These are phyloP conservation scores for Pythium aphanidermatum DNA, from an alignment of 352 stramenopile genomes.

Conservation along the genomic window DNA sequence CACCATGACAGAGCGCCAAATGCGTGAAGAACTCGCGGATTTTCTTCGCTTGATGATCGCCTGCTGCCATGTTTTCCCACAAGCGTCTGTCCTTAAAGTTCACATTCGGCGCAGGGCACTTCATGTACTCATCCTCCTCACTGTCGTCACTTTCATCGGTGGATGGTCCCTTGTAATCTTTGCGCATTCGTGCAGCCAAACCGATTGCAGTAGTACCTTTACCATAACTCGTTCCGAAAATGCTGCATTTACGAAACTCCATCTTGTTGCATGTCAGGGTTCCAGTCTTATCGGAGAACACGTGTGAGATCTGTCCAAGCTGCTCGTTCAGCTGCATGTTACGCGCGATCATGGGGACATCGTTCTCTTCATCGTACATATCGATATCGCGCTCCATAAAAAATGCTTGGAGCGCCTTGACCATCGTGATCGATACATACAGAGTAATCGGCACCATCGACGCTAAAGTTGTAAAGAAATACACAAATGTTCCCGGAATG, in stretches of 20 bases:
- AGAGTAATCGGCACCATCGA: constrained; percentile 87
- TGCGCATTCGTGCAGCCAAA: constrained; percentile 53
- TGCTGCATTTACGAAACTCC: constrained; percentile 87
- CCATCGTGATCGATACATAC: constrained; percentile 86
- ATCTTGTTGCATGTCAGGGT: constrained; percentile 88
- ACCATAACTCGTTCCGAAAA: constrained; percentile 72
- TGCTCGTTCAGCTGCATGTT: constrained; percentile 88
- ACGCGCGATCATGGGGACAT: constrained; percentile 65
- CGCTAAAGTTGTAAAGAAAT: constrained; percentile 79
- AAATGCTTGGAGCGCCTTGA: constrained; percentile 85
- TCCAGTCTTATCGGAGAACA: constrained; percentile 94
- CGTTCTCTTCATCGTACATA: constrained; percentile 79
- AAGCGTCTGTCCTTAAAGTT: constrained; percentile 74
- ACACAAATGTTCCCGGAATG: constrained; percentile 67
- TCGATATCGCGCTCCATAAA: constrained; percentile 84
- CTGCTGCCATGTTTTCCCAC: constrained; percentile 44
- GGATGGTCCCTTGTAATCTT: constrained; percentile 46
- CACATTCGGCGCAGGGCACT: constrained; percentile 44
- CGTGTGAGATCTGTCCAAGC: constrained; percentile 93
- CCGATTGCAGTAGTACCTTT: constrained; percentile 83
- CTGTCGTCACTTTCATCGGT: constrained; percentile 40
- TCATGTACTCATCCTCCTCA: constrained; percentile 27
- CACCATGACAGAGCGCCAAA: constrained; percentile 92
- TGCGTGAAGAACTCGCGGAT: constrained; percentile 84
- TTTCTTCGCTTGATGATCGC: constrained; percentile 33